Evolutionary conservation across 495 filamentous ascomycete genomes (phyloP).

Genomic region (Penicillium argentinense): DNA sequence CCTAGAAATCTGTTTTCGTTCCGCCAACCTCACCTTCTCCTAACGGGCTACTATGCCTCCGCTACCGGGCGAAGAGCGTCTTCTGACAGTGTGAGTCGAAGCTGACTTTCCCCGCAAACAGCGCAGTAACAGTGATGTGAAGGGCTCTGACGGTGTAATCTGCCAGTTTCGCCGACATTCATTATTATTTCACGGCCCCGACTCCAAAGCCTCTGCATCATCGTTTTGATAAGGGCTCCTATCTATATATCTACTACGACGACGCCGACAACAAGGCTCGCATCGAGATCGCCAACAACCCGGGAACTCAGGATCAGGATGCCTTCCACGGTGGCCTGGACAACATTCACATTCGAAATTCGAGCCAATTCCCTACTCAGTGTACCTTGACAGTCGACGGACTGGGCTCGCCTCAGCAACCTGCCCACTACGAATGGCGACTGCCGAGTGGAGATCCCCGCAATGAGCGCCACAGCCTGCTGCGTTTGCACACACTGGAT

Average conservation of each 20-base stretch:
- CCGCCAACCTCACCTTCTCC: background rate
- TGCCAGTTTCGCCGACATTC: conserved; percentile 79
- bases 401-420: conserved; percentile 27
- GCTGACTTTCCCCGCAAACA: conserved; percentile 23
- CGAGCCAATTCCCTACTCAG: conserved; percentile 73
- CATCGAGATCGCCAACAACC: conserved; percentile 84
- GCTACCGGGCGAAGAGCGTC: conserved; percentile 72
- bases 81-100: conserved; percentile 71
- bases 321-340: conserved; percentile 79
- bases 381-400: conserved; percentile 74
- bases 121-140: background rate
- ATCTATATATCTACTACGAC: conserved; percentile 84
- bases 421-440: conserved; percentile 65
- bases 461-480: conserved; percentile 68
- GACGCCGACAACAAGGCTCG: conserved; percentile 64
- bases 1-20: background rate
- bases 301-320: conserved; percentile 84
- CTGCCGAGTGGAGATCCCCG: conserved; percentile 68
- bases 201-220: conserved; percentile 71
- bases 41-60: conserved; percentile 70
- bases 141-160: conserved; percentile 5
- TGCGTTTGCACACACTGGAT: conserved; percentile 79
- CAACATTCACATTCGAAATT: conserved; percentile 64
- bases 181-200: conserved; percentile 82
- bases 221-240: conserved; percentile 86